phyloP scores from a whole-genome alignment of 2,329 filamentous ascomycete species.

The Penicillium sp. region DNA sequence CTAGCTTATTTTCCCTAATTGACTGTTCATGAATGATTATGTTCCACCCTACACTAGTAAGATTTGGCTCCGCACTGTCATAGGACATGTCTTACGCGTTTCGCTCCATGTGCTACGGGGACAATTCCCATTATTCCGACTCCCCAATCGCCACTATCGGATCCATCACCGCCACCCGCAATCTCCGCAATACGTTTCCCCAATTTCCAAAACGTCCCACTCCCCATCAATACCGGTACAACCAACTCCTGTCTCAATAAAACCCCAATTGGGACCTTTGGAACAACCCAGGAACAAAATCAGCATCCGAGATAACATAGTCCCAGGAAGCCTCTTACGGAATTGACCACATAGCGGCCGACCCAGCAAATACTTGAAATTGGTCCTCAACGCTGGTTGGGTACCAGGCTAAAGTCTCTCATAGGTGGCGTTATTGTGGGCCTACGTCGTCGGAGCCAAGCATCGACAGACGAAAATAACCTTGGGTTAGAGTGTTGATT shows the following conservation, averaged over 20 bases:
- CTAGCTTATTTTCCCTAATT: conserved; percentile 1
- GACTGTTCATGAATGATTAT: background rate
- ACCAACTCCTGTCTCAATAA: background rate
- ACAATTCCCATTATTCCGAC: background rate
- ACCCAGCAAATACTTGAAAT: background rate
- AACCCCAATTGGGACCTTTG: background rate
- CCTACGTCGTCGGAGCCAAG: background rate
- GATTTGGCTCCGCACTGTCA: background rate
- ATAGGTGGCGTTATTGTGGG: conserved; percentile 2
- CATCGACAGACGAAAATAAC: background rate
- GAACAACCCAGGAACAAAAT: background rate
- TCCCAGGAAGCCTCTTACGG: background rate
- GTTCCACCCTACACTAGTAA: background rate
- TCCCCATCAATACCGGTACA: background rate
- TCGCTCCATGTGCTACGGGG: background rate
- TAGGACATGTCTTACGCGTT: background rate
- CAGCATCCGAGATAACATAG: background rate
- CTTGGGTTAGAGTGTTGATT: background rate
- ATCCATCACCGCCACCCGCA: background rate
- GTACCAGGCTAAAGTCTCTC: background rate
- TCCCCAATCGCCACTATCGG: background rate
- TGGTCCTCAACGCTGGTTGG: background rate
- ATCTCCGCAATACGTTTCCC: background rate
- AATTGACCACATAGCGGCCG: background rate
- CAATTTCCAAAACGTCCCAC: background rate